Evolutionary conservation across 75 land plant genomes (phyloP).

Genomic region (Pinus albicaulis): DNA sequence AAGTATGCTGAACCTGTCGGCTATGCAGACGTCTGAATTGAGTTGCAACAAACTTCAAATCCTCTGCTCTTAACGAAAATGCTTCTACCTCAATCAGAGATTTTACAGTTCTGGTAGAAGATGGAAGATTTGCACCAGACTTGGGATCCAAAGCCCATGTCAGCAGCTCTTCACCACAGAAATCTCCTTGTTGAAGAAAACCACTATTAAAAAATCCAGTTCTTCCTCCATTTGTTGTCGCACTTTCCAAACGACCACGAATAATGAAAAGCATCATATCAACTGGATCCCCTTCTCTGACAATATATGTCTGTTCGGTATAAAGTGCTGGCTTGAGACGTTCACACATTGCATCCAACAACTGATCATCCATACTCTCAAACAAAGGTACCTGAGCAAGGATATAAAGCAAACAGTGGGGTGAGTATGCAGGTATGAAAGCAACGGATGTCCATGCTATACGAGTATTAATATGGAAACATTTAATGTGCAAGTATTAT

Average conservation of each 20-base stretch:
- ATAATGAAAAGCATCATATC: slow-evolving; percentile 83
- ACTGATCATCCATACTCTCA: slow-evolving; percentile 73
- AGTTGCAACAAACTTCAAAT: slow-evolving; percentile 78
- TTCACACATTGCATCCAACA: slow-evolving; percentile 91
- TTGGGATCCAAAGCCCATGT: slow-evolving; percentile 76
- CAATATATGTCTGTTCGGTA: slow-evolving; percentile 56
- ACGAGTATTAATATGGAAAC: neutral
- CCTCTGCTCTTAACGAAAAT: slow-evolving; percentile 72
- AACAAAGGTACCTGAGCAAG: slow-evolving; percentile 63
- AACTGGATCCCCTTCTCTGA: slow-evolving; percentile 81
- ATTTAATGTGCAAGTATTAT: too few species aligned
- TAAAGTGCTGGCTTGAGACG: slow-evolving; percentile 61
- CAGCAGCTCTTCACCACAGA: slow-evolving; percentile 81
- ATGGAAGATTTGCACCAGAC: slow-evolving; percentile 51
- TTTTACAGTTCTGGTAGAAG: slow-evolving; percentile 71
- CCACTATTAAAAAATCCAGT: slow-evolving; percentile 68
- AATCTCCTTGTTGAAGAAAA: slow-evolving; percentile 49
- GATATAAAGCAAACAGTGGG: neutral
- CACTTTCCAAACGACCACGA: slow-evolving; percentile 65
- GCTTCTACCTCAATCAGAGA: slow-evolving; percentile 75
- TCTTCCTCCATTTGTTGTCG: slow-evolving; percentile 76
- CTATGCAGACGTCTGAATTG: slow-evolving; percentile 78
- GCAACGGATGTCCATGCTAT: neutral
- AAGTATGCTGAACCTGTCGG: slow-evolving; percentile 74
- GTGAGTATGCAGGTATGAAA: neutral